Percentiles rank a stretch among this genome's conserved stretches.
These are phyloP conservation scores for Paramecium sonneborni DNA, from an alignment of 73 alveolate genomes.

Conservation along the genomic window DNA sequence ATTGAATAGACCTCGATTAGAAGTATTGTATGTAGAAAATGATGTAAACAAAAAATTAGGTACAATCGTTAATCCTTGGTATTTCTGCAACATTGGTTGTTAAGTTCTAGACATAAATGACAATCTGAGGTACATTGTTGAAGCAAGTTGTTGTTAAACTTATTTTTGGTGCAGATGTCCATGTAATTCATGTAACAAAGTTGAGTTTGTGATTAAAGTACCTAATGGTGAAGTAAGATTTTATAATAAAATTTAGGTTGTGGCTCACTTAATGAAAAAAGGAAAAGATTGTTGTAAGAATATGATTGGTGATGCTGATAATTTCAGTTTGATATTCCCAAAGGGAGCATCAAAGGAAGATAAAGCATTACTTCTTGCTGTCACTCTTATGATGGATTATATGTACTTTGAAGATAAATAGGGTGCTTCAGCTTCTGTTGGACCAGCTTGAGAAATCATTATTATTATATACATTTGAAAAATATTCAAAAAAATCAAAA, in stretches of 20 bases:
- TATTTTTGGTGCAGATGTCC: conserved; percentile 36
- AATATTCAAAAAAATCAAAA: background rate
- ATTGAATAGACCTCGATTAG: conserved; percentile 50
- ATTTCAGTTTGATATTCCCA: conserved; percentile 38
- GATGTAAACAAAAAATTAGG: conserved; percentile 16
- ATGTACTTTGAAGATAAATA: conserved; percentile 50
- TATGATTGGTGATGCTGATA: conserved; percentile 26
- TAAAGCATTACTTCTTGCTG: conserved; percentile 57
- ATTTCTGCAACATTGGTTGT: conserved; percentile 35
- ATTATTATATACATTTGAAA: too few species aligned
- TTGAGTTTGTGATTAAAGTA: background rate
- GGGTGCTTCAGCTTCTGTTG: background rate
- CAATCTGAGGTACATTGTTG: background rate
- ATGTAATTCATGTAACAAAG: background rate
- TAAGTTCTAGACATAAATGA: background rate
- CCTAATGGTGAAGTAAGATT: background rate
- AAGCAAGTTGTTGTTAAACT: conserved; percentile 51
- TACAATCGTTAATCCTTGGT: conserved; percentile 27
- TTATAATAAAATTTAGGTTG: background rate
- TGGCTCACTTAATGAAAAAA: background rate
- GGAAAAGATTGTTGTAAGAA: conserved; percentile 50
- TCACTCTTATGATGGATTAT: conserved; percentile 53
- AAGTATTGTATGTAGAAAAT: conserved; percentile 3
- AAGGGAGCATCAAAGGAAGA: conserved; percentile 43
- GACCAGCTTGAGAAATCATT: background rate